Conservation (phyloP, 371 early-diverging fungal species). For the Blakeslea trispora region DNA sequence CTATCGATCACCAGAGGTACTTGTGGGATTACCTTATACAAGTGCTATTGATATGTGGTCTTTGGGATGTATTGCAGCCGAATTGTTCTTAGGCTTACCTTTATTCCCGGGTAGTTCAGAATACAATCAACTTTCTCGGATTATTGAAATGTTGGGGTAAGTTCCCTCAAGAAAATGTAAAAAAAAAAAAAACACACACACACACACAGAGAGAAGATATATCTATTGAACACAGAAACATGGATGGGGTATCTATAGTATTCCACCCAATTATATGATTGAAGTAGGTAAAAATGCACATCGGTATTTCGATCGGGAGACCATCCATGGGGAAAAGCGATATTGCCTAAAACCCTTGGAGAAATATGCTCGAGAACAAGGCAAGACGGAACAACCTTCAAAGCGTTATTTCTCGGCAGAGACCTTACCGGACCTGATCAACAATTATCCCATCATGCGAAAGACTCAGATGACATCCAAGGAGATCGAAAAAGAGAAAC, state of each 20-base stretch:
- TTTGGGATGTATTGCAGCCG: conserved; percentile 97
- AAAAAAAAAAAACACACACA: too few relatives aligned
- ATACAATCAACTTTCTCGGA: conserved; percentile 89
- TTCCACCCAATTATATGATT: conserved; percentile 88
- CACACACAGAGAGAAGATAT: too few relatives aligned
- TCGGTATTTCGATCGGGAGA: conserved; percentile 73
- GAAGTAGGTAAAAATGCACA: conserved; percentile 88
- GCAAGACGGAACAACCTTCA: conserved; percentile 80
- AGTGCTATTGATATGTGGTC: conserved; percentile 99
- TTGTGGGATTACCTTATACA: conserved; percentile 86
- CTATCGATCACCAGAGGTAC: conserved; percentile 97
- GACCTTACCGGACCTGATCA: conserved; percentile 85
- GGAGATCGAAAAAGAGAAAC: conserved; percentile 83
- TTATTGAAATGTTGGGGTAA: conserved; percentile 89
- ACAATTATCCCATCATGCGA: conserved; percentile 77
- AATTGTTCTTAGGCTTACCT: conserved; percentile 90
- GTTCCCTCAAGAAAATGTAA: too few relatives aligned
- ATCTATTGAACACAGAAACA: too few relatives aligned
- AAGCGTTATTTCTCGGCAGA: conserved; percentile 88
- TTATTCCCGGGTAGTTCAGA: conserved; percentile 98
- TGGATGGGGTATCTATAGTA: conserved; percentile 36
- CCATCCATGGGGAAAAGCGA: conserved; percentile 49
- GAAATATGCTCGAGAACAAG: conserved; percentile 78
- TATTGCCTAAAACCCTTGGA: conserved; percentile 83
- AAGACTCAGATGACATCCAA: conserved; percentile 62